These are phyloP conservation scores for Tephrocybe rancida DNA, from an alignment of 768 basidiomycete genomes.

Conservation along the genomic window DNA sequence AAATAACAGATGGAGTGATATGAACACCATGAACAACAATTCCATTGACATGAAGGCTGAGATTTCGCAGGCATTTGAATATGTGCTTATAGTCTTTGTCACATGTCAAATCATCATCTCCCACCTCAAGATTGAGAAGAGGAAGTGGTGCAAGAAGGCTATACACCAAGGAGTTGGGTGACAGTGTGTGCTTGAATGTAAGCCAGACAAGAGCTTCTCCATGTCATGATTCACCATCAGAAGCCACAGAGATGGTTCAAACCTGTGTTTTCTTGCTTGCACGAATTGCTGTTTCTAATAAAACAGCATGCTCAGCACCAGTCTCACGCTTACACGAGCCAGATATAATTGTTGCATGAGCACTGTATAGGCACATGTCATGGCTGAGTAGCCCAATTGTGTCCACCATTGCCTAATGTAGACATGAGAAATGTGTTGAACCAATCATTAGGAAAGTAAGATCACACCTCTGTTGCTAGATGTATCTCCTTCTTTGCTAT, in stretches of 20 bases:
- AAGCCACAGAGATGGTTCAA: constrained; percentile 21
- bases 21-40: constrained; percentile 23
- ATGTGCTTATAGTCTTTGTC: constrained; percentile 39
- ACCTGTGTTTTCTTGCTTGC: constrained; percentile 1
- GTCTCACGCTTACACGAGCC: no score
- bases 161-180: constrained; percentile 19
- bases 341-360: no score
- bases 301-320: neutral
- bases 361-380: no score
- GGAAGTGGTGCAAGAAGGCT: constrained; percentile 17
- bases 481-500: no score
- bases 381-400: no score
- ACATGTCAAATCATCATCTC: constrained; percentile 33
- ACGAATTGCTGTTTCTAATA: neutral
- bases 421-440: no score
- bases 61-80: constrained; percentile 32
- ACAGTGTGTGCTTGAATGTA: constrained; percentile 22
- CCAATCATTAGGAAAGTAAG: no score
- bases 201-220: constrained; percentile 25
- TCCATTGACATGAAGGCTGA: constrained; percentile 25
- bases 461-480: no score
- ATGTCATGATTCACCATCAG: constrained; percentile 30
- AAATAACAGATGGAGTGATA: constrained; percentile 25
- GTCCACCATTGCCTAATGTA: no score
- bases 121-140: constrained; percentile 29